Evolutionary conservation across 2,329 filamentous ascomycete species (phyloP).

Genomic region (Penicillium palitans): DNA sequence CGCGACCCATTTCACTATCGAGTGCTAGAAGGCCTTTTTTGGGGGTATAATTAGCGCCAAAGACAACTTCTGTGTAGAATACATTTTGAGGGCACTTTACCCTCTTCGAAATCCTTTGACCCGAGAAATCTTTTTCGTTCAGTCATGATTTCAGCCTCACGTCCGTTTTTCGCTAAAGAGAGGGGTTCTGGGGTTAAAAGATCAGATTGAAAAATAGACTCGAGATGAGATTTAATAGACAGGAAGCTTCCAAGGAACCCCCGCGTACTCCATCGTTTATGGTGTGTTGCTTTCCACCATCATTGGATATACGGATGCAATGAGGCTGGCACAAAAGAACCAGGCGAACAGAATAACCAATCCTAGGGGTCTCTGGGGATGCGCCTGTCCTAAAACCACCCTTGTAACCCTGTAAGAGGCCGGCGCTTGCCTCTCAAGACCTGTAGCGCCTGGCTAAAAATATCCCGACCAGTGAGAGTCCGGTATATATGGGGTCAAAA

Average conservation of each 20-base stretch:
- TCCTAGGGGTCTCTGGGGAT: neutral
- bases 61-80: too few relatives aligned
- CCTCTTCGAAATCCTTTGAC: neutral
- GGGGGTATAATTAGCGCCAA: too few relatives aligned
- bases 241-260: neutral
- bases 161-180: too few relatives aligned
- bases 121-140: neutral
- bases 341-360: neutral
- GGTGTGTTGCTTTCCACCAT: neutral
- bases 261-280: neutral
- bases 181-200: too few relatives aligned
- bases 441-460: neutral
- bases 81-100: neutral
- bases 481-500: neutral
- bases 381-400: neutral
- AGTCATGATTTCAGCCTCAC: neutral
- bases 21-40: slow-evolving; percentile 33
- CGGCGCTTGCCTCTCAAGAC: neutral
- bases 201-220: neutral
- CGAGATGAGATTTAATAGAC: neutral
- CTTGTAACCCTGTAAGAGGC: neutral
- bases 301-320: neutral
- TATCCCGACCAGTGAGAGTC: neutral
- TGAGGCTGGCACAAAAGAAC: neutral
- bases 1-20: slow-evolving; percentile 33